Evolutionary conservation across 257 asterid genomes (phyloP), one percentile per base, ranked within the genome.

Genomic region (Fraxinus cuspidata): DNA sequence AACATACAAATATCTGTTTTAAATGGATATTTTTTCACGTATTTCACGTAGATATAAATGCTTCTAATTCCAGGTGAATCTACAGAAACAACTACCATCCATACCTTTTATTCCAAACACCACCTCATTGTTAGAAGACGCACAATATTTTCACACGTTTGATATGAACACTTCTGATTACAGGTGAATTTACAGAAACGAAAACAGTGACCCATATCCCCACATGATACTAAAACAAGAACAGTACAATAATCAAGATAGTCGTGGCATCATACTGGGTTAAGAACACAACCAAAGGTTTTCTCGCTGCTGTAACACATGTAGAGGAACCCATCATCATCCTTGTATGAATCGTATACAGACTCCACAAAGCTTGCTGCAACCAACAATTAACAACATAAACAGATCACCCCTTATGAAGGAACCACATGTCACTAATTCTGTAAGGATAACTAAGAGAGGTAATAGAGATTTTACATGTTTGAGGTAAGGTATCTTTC

Each of bases 271-370:
- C 32, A 42, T 18, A 32, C 21, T 4, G 71, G 37, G 60, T 35
- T 44, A 66, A 70, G 70, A 53, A 29, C 70, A 79, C 75, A 70
- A 23, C 96, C 96, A 68, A 94, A 94, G 66, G 98, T 92, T 82
- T 94, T 91, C 90, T 94, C 98, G 37, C 96, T 92, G 87, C 98
- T 92, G 92, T 94, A 94, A 88, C 97, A 92, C 97, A 94, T 86
- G 83, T 94, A 94, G 53, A 94, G 87, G 88, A 94, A 94, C 69
- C 98, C 98, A 81, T 92, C 98, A 35, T 88, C 89, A 12, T 92
- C 97, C 88, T 90, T 92, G 79, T 42, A 87, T 1, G 96, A 87
- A 49, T 91, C 86, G 51, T 92, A 94, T 51, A 92, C 85, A 10
- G 86, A 70, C 83, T 94, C 94, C 56, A 94, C 88, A 90, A 92